Evolutionary conservation across 2,329 filamentous ascomycete genomes (phyloP), one percentile per base, ranked within the genome.

Genomic region (Alternaria angustiovoidea): DNA sequence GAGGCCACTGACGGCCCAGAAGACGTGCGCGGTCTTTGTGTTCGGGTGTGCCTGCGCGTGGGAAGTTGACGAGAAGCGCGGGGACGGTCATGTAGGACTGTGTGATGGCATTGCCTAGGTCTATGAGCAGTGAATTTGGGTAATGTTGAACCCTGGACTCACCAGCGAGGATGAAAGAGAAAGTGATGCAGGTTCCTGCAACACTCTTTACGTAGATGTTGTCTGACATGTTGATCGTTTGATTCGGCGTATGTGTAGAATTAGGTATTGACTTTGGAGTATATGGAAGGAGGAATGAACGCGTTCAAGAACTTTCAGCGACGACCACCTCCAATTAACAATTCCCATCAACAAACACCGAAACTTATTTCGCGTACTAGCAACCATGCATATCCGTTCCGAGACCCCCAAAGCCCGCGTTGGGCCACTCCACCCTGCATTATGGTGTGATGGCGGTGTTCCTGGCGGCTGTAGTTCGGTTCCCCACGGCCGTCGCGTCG

Each of bases 71-170:
- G 14, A 85, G 75, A 38, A 84, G 74, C 4, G 81, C 82, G 6
- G 83, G 82, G 38, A 84, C 79, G 16, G 81, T 81, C 82, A 84
- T 84, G 74, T 80, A 84, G 16, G 82, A 84, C 71, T 84, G 82
- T 24, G 83, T 85, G 56, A 85, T 81, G 12, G 82, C 83, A 74
- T 85, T 85, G 56, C 83, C 83, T 84, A 44, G 2, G 7, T 1
- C 14, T 3, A 7, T n/a, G 11, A 22, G 30, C 38, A 54, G 49
- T 69, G 32, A 64, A 32, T 52, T 43, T 49, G 12, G 14, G 11
- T 12, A 24, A 2, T 53, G 18, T 22, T 16, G 11, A 32, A 20
- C 2, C 2, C 26, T 16, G 2, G 18, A 61, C 71, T 64, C 71
- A 83, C 82, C 82, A 38, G 82, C 78, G 14, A 84, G 78, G 44